Evolutionary conservation across 2,329 filamentous ascomycete species (phyloP).

Genomic region (Laburnicola sp.): DNA sequence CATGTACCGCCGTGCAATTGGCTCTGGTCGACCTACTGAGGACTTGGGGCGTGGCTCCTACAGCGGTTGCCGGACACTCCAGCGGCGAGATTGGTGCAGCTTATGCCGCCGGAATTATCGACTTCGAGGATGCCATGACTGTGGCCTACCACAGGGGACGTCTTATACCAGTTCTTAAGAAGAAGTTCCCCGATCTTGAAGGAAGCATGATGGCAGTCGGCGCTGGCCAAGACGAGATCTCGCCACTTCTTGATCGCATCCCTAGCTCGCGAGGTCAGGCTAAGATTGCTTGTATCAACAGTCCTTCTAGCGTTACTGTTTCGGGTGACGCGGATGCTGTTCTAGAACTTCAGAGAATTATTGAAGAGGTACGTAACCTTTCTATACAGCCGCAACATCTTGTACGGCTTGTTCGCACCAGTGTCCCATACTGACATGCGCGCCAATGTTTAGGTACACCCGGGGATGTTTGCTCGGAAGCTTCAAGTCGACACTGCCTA

Average conservation of each 20-base stretch:
- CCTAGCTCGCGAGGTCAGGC: constrained; percentile 10
- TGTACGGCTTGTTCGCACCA: no score
- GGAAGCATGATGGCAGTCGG: constrained; percentile 32
- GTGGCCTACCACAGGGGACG: constrained; percentile 33
- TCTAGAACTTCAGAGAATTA: constrained; percentile 32
- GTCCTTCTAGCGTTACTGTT: constrained; percentile 48
- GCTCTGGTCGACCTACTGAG: constrained; percentile 30
- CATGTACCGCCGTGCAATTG: constrained; percentile 36
- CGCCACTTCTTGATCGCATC: constrained; percentile 20
- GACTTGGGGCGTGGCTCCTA: constrained; percentile 29
- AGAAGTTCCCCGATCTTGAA: constrained; percentile 19
- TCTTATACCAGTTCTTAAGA: constrained; percentile 24
- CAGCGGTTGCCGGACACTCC: constrained; percentile 34
- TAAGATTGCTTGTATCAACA: constrained; percentile 44
- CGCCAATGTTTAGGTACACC: neutral
- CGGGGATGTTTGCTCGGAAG: constrained; percentile 43
- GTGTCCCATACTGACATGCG: neutral
- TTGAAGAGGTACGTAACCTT: constrained; percentile 37
- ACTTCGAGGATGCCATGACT: constrained; percentile 24
- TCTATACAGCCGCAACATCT: neutral
- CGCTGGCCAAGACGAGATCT: constrained; percentile 16
- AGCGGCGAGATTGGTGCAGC: constrained; percentile 39
- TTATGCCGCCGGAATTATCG: constrained; percentile 29
- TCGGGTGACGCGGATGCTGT: constrained; percentile 51
- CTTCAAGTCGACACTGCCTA: constrained; percentile 53